Base-by-base conservation (phyloP, 495 filamentous ascomycete species). In the Tuber aestivum region DNA sequence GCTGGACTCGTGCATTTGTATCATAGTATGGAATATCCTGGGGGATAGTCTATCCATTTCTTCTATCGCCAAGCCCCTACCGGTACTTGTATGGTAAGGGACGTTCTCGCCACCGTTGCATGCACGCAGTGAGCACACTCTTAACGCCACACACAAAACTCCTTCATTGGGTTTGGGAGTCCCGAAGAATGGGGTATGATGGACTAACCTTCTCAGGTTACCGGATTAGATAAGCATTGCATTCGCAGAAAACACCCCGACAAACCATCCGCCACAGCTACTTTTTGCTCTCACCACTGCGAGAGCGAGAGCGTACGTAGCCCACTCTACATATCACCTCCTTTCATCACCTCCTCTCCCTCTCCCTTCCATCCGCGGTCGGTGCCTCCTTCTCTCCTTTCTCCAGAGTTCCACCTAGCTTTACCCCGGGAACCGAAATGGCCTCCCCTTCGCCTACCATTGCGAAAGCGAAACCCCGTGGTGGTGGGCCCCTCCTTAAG, bases 401-500 rank as follows among this genome's bases (percentile, higher is more conserved):
- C 56, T 32, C 56, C 18, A 6, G 12, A 65, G 56, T 32, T 65
- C 32, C n/a, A 6, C 10, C 14, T 14, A 27, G 32, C 71, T 75
- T n/a, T 32, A 45, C 50, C 45, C 72, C 72, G 74, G 74, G 70
- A 50, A 41, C 61, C 56, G 61, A 65, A 72, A 76, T 71, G 42
- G 45, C 41, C 10, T 76, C 42, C 20, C 37, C 40, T 23, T 71
- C 76, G 75, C 75, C 70, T 32, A 65, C 56, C 56, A 65, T 65
- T 72, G 73, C 70, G 70, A 71, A 74, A 44, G 69, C 75, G 70
- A 84, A 83, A 84, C 44, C 79, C 18, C 72, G 80, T 76, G 75
- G 44, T 74, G 61, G 77, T 86, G 85, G 84, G 79, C 79, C 70
- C 80, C n/a, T 79, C 84, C 65, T 80, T 83, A 76, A 89, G 88